Base-by-base conservation (phyloP, 495 filamentous ascomycete genomes). In the Xylaria nigripes region DNA sequence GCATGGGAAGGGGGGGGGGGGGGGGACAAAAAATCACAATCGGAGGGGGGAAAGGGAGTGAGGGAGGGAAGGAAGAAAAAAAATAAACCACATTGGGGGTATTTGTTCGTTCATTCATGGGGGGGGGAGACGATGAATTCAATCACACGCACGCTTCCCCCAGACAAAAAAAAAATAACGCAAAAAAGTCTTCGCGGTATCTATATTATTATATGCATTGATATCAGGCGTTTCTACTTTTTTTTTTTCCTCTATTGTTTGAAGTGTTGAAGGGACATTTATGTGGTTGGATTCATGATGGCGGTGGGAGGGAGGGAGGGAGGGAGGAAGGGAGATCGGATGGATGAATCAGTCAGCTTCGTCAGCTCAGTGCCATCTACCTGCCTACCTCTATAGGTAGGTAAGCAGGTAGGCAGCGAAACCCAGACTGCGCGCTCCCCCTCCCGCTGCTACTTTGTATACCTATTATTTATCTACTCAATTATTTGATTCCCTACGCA, bases 141-240 rank as follows among this genome's bases (percentile, higher is more conserved):
- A n/a, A n/a, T n/a, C n/a, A n/a, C n/a, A n/a, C n/a, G 27, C 5
- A 30, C 4, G 4, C 10, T 30, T 10, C 27, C 27, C 27, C 4
- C 10, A 4, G 27, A 30, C 5, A 36, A 36, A 12, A 3, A 18
- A 40, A 40, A 5, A 40, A 16, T 2, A 7, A 4, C 4, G 36
- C 16, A 38, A 48, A 54, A 41, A 30, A 42, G 13, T 30, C 15
- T 48, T 47, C 15, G 27, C 32, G 6, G n/a, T n/a, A n/a, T n/a
- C n/a, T n/a, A n/a, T n/a, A n/a, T n/a, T 25, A 42, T 18, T 41
- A 42, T 32, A 22, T 21, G 43, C 44, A 54, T 51, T 41, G 47
- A 8, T 27, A 18, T 23, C 23, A 40, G 51, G 51, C 41, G 51
- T 48, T 48, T 47, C 5, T 36, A 9, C 3, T 29, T 29, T n/a